Base-by-base conservation (phyloP, 2,329 filamentous ascomycete genomes). In the Coleophoma crateriformis region DNA sequence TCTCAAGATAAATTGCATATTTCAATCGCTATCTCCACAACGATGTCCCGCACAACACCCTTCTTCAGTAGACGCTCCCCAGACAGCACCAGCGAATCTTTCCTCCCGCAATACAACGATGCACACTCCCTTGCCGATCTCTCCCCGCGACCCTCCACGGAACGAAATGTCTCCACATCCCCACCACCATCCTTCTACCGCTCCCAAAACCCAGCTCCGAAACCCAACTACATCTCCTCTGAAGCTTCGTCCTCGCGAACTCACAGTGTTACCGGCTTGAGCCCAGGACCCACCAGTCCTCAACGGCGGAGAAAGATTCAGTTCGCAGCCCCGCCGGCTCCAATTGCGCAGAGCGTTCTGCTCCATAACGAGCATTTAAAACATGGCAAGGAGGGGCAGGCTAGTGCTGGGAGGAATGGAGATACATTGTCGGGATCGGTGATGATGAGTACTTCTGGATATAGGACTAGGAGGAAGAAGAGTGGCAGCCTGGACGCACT, bases 261-360 rank as follows among this genome's bases (percentile, higher is more conserved):
- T 8, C 17, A 22, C n/a, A 22, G 19, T 38, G 38, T 27, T n/a
- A 38, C 33, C 2, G 45, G 35, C 33, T 19, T 37, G 11, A 19
- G 15, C 12, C 33, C 33, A 11, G 35, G 27, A 22, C 33, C 33
- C 5, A 38, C 33, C n/a, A n/a, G 45, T n/a, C 14, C 20, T 4
- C 12, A 17, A 19, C 14, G 39, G 15, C 13, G 19, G 14, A 22
- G 19, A 42, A 59, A 43, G 42, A 61, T 63, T 43, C 59, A 59
- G 41, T 64, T 64, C 45, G 51, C 57, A 15, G 61, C 57, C 33
- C 62, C 62, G 2, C 61, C 62, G 2, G 59, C 61, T 3, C 62
- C 62, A 4, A 63, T 64, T 45, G 56, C 53, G 12, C 50, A 50
- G 22, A 59, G 54, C 27, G 51, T 59, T 17, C 13, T 57, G 13